phyloP scores from a whole-genome alignment of 225 moss, liverwort and hornwort species.

The Antitrichia curtipendula region DNA sequence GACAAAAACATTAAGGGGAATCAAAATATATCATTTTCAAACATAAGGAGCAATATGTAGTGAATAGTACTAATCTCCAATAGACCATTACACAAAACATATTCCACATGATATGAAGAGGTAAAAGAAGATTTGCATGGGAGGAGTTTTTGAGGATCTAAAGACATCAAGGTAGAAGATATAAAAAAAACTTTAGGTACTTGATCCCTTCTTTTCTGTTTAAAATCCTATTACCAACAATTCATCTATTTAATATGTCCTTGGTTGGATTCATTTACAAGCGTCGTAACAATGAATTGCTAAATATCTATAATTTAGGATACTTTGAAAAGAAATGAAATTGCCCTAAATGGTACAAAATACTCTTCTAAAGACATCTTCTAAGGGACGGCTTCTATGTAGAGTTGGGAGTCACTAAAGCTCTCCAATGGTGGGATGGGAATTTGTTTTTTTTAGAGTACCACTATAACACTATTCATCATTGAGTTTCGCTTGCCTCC shows the following conservation, averaged over 20 bases:
- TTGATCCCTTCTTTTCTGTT: neutral
- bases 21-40: too few relatives aligned
- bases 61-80: too few relatives aligned
- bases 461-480: rapidly evolving
- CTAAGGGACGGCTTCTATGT: rapidly evolving
- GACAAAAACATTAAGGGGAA: too few relatives aligned
- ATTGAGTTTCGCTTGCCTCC: rapidly evolving
- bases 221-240: neutral
- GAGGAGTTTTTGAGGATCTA: neutral
- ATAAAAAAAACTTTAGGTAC: neutral
- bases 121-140: neutral
- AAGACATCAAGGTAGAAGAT: neutral
- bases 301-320: neutral
- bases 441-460: rapidly evolving
- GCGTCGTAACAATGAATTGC: rapidly evolving
- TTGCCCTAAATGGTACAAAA: rapidly evolving
- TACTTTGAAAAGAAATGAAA: neutral
- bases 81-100: neutral
- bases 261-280: neutral
- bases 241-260: neutral
- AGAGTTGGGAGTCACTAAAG: rapidly evolving
- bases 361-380: neutral
- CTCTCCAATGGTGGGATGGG: rapidly evolving
- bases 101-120: rapidly evolving
- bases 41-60: too few relatives aligned